Base-by-base conservation (phyloP, 2,329 filamentous ascomycete species). In the Epichloe sylvatica region DNA sequence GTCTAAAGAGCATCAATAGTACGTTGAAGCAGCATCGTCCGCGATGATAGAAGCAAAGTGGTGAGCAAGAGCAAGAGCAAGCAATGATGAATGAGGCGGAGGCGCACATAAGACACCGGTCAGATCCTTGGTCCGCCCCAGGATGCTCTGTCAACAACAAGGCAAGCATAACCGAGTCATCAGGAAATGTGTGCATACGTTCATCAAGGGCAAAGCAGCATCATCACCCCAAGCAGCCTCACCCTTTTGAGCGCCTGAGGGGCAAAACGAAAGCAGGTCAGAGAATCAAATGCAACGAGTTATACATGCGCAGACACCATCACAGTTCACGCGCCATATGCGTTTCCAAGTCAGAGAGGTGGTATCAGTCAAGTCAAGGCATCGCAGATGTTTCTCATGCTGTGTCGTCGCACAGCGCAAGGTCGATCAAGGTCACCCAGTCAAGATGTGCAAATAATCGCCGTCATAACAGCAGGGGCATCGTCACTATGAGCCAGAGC, bases 401-500 rank as follows among this genome's bases (percentile, higher is more conserved):
- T 49, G 45, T 34, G 48, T 13, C 21, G 42, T 38, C 21, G 45
- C 48, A 49, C 41, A 38, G 41, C 46, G 48, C 51, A 55, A 58
- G 57, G 57, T 59, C 57, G 51, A 59, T 64, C 63, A 64, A 56
- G 57, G 56, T 65, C 61, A 64, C 61, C 60, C 55, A 59, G 60
- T 59, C 59, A 62, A 59, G 57, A 62, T 47, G 36, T 41, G 51
- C 48, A 50, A 43, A 34, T 8, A 47, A 34, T 45, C 40, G 51
- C 40, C 44, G 41, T 50, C 38, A 50, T 34, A 33, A 44, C 19
- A 34, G 44, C 30, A 42, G 48, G 47, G 45, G 35, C 40, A 41
- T 50, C 58, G 59, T 67, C 63, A 67, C 65, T 64, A 62, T 56
- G 63, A 62, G 56, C 64, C 64, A 44, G 64, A 62, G 56, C 64